A percentile compares a stretch with the other conserved stretches of the same genome.
Conservation (phyloP, 2,329 filamentous ascomycete genomes). For the Sporothrix brasiliensis region DNA sequence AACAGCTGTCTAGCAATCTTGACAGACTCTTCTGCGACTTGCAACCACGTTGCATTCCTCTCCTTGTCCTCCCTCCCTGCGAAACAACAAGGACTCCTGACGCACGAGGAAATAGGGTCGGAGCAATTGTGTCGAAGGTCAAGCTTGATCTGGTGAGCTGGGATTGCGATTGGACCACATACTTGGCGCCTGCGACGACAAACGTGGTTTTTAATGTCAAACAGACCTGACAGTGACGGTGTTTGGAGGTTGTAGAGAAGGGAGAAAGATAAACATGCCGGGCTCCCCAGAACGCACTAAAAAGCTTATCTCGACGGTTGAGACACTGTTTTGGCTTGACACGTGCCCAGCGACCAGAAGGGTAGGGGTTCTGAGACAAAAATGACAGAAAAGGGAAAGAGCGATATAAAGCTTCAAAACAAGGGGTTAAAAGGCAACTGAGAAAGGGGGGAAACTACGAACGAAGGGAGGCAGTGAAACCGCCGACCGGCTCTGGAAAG, state of each 20-base stretch:
- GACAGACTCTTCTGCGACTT: background rate
- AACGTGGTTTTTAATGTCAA: background rate
- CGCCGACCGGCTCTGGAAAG: slow-evolving; percentile 3
- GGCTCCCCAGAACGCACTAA: slow-evolving; percentile 17
- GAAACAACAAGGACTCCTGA: background rate
- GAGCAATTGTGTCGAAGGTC: background rate
- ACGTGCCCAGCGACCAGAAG: slow-evolving; percentile 23
- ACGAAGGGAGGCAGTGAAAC: background rate
- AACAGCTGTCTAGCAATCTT: background rate
- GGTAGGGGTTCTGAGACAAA: slow-evolving; percentile 16
- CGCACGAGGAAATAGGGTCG: background rate
- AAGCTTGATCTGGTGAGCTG: background rate
- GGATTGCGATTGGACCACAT: slow-evolving; percentile 16
- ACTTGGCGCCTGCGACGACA: background rate
- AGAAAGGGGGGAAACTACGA: background rate
- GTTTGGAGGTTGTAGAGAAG: background rate
- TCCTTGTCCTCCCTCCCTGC: background rate
- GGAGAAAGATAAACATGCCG: background rate
- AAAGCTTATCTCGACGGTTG: slow-evolving; percentile 23
- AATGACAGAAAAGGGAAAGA: slow-evolving; percentile 19
- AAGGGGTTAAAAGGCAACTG: background rate
- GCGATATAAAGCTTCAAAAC: background rate
- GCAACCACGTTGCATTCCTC: background rate
- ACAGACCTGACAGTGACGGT: background rate
- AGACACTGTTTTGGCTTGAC: slow-evolving; percentile 26